Percentiles rank a stretch among this genome's conserved stretches.
These are phyloP conservation scores for Davidsoniella neocaledoniae DNA, from an alignment of 2,329 filamentous ascomycete genomes.

Conservation along the genomic window DNA sequence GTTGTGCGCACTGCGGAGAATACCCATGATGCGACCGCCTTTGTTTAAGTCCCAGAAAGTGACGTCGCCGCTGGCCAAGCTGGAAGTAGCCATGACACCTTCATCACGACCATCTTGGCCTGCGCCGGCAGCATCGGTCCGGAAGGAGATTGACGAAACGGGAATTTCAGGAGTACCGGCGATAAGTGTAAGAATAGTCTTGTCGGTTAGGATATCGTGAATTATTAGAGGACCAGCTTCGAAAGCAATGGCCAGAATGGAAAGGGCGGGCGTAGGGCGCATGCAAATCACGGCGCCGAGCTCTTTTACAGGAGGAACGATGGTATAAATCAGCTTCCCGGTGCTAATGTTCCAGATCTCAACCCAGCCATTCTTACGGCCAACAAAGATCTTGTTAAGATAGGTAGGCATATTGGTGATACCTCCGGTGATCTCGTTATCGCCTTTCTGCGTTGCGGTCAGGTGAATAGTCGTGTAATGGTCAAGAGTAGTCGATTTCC, in stretches of 20 bases:
- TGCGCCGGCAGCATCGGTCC: slow-evolving; percentile 75
- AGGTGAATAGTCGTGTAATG: slow-evolving; percentile 75
- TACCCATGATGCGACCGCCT: slow-evolving; percentile 70
- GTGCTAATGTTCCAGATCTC: slow-evolving; percentile 98
- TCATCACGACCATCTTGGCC: slow-evolving; percentile 71
- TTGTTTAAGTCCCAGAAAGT: slow-evolving; percentile 93
- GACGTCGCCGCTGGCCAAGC: slow-evolving; percentile 63
- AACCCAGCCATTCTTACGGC: slow-evolving; percentile 69
- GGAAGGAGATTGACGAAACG: slow-evolving; percentile 73
- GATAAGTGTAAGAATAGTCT: slow-evolving; percentile 50
- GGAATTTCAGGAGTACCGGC: slow-evolving; percentile 46
- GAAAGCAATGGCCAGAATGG: slow-evolving; percentile 77
- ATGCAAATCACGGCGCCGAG: slow-evolving; percentile 76
- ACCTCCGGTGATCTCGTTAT: slow-evolving; percentile 57
- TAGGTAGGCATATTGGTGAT: slow-evolving; percentile 85
- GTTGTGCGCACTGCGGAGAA: slow-evolving; percentile 77
- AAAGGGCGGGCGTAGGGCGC: slow-evolving; percentile 68
- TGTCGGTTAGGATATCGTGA: slow-evolving; percentile 67
- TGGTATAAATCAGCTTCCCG: slow-evolving; percentile 77
- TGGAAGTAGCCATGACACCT: slow-evolving; percentile 89
- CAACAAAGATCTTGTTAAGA: slow-evolving; percentile 88
- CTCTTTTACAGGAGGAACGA: slow-evolving; percentile 56
- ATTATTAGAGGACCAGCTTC: slow-evolving; percentile 62
- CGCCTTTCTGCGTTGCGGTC: slow-evolving; percentile 36
- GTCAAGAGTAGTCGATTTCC: slow-evolving; percentile 68